A percentile compares a stretch with the other conserved stretches of the same genome.
Conservation (phyloP, 1,284 basidiomycete species). For the Hypsizygus ulmarius region DNA sequence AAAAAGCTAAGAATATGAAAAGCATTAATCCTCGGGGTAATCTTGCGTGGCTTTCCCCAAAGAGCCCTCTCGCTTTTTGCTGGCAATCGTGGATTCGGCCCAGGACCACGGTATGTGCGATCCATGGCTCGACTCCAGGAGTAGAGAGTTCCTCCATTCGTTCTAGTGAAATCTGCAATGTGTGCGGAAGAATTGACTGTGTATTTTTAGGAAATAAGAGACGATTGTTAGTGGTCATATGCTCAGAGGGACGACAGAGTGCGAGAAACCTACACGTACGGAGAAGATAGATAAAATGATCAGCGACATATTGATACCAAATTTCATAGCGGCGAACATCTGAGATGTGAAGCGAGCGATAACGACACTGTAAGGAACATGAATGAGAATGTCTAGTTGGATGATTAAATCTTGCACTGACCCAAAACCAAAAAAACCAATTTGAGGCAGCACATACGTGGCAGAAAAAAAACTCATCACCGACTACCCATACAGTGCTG, state of each 20-base stretch:
- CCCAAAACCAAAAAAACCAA: conserved; percentile 30
- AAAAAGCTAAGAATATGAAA: conserved; percentile 11
- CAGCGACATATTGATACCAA: conserved; percentile 36
- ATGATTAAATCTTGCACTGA: conserved; percentile 12
- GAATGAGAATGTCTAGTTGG: not conserved
- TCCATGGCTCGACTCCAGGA: conserved; percentile 23
- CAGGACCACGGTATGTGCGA: conserved; percentile 26
- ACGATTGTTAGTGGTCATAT: not conserved
- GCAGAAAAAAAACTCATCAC: conserved; percentile 35
- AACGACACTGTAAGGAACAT: conserved; percentile 24
- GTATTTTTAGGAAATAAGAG: not conserved
- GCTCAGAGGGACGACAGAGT: not conserved
- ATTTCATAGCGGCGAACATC: conserved; percentile 36
- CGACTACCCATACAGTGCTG: conserved; percentile 33
- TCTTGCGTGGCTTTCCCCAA: conserved; percentile 12
- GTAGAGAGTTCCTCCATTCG: conserved; percentile 37
- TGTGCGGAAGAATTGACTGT: conserved; percentile 33
- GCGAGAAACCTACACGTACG: conserved; percentile 27
- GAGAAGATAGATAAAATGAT: conserved; percentile 33
- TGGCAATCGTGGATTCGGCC: conserved; percentile 13
- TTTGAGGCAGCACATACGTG: conserved; percentile 35
- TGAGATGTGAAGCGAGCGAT: conserved; percentile 35
- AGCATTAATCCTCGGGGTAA: conserved; percentile 12
- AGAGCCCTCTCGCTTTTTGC: conserved; percentile 6
- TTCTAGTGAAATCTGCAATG: conserved; percentile 34